These are phyloP conservation scores for Pezicula carpinea DNA, from an alignment of 2,329 filamentous ascomycete species.

Conservation along the genomic window DNA sequence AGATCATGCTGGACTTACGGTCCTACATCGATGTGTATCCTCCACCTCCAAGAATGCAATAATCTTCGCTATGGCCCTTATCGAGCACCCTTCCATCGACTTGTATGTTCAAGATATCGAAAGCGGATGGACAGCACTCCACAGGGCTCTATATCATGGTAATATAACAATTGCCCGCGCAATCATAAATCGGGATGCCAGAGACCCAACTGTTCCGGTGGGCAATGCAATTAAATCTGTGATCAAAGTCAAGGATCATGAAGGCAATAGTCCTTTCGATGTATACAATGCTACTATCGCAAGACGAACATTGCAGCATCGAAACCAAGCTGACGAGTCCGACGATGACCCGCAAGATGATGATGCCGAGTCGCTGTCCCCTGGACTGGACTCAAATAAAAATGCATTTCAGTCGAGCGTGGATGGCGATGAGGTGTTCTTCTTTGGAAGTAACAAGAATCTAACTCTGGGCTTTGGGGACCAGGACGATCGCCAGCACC, in stretches of 20 bases:
- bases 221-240: conserved; percentile 55
- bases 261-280: conserved; percentile 92
- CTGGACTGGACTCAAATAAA: background rate
- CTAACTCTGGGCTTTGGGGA: conserved; percentile 90
- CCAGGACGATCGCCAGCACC: conserved; percentile 89
- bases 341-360: conserved; percentile 48
- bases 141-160: conserved; percentile 84
- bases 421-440: conserved; percentile 79
- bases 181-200: conserved; percentile 71
- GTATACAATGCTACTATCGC: conserved; percentile 85
- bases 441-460: conserved; percentile 96
- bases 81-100: conserved; percentile 80
- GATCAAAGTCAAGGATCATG: conserved; percentile 92
- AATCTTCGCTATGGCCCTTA: conserved; percentile 71
- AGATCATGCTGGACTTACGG: conserved; percentile 74
- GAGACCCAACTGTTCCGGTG: conserved; percentile 52
- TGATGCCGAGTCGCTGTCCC: conserved; percentile 36
- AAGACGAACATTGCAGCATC: conserved; percentile 56
- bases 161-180: conserved; percentile 82
- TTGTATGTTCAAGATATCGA: conserved; percentile 83
- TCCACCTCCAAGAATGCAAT: conserved; percentile 65
- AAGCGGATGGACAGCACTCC: conserved; percentile 93
- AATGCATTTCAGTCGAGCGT: conserved; percentile 25
- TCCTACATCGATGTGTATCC: conserved; percentile 80
- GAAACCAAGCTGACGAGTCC: conserved; percentile 20